These are phyloP conservation scores for Jamesozyma spencerorum DNA, from an alignment of 805 yeast genomes.

Conservation along the genomic window DNA sequence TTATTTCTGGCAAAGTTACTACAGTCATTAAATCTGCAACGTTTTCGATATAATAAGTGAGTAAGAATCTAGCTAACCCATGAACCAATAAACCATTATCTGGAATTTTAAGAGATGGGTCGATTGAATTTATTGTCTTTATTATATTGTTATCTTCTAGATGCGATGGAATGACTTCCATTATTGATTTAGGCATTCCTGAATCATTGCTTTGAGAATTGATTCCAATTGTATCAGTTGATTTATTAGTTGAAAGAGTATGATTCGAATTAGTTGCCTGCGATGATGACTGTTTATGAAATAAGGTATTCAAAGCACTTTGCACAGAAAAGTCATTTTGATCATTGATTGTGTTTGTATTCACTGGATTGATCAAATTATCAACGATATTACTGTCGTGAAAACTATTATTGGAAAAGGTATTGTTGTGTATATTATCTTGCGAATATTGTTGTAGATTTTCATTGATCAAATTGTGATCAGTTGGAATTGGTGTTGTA, in stretches of 20 bases:
- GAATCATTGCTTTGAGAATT: constrained; percentile 10
- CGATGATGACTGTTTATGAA: not conserved
- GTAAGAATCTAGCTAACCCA: constrained; percentile 61
- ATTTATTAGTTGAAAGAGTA: no score
- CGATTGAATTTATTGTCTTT: constrained; percentile 5
- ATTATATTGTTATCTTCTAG: constrained; percentile 14
- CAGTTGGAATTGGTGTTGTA: not conserved
- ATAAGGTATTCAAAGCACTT: not conserved
- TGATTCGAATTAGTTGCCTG: no score
- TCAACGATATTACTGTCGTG: no score
- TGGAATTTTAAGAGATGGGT: constrained; percentile 37
- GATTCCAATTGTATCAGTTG: constrained; percentile 4
- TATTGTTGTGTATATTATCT: no score
- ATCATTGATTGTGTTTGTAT: not conserved
- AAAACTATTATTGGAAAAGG: no score
- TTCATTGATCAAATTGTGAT: not conserved
- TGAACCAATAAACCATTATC: constrained; percentile 53
- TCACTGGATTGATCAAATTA: not conserved
- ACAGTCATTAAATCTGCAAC: constrained; percentile 78
- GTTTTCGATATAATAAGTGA: constrained; percentile 61
- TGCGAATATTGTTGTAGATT: no score
- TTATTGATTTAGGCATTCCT: constrained; percentile 17
- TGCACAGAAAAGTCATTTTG: not conserved
- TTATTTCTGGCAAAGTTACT: constrained; percentile 51
- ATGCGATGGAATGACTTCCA: constrained; percentile 15